Evolutionary conservation across 2,329 filamentous ascomycete species (phyloP), one percentile per base, ranked within the genome.

Genomic region (Paecilomyces niveus): DNA sequence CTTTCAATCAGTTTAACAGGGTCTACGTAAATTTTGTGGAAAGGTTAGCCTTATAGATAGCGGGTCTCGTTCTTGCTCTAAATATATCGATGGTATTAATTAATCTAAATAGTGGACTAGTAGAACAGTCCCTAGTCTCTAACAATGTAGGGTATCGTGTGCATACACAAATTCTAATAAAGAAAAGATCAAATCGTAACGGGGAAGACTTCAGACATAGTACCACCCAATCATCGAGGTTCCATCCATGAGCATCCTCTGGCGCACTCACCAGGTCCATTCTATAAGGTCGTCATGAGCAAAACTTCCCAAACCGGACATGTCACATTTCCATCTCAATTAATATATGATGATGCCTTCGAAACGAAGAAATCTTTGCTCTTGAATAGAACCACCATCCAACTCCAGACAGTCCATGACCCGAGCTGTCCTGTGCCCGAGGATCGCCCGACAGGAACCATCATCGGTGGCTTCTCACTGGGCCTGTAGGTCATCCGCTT

Each of bases 281-380:
- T 45, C n/a, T 45, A 45, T 45, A 45, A 45, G 13, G 18, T 45
- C n/a, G n/a, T 45, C 15, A 45, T 45, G n/a, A n/a, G 18, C 39
- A n/a, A 45, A 39, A 18, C 39, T 18, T 45, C 39, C 35, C 39
- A 45, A 45, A 45, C 5, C 39, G 39, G 39, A 45, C 35, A n/a
- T 45, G 39, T 9, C n/a, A 18, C 39, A n/a, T 18, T 21, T 45
- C 7, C 39, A 18, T 45, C 39, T 45, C 18, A 45, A 45, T 18
- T 45, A 1, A 45, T 45, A 45, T 45, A 52, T n/a, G 50, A 13
- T 9, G 22, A 2, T 8, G 50, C 50, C 21, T 52, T 52, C 50
- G 50, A 52, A 21, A 52, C 21, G 10, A 62, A 76, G 56, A 56
- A 64, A 35, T 64, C 61, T 52, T 33, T 63, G 8, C 62, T 61